These are phyloP conservation scores for Calonectria pseudoturangicola DNA, from an alignment of 2,329 filamentous ascomycete genomes.

Conservation along the genomic window DNA sequence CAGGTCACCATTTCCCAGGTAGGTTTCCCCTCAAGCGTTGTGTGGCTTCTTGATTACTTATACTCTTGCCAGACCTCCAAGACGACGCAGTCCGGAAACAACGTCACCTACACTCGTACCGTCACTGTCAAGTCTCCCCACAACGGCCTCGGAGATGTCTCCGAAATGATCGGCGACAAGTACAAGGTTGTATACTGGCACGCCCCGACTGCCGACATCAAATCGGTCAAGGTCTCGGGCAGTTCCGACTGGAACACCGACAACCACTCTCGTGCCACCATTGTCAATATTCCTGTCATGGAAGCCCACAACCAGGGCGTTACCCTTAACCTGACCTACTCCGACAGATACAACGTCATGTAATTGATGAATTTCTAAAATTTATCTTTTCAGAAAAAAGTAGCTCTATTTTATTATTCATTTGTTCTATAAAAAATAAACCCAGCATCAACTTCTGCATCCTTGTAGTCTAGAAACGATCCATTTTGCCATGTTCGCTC, in stretches of 20 bases:
- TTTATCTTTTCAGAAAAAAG: no score
- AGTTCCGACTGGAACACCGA: neutral
- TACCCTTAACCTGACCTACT: neutral
- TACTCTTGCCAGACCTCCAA: neutral
- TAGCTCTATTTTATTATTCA: no score
- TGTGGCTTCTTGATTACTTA: neutral
- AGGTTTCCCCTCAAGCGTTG: neutral
- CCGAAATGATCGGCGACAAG: neutral
- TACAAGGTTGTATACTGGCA: conserved; percentile 14
- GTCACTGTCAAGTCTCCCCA: conserved; percentile 6
- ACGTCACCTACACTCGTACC: neutral
- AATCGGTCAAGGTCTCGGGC: neutral
- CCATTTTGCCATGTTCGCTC: no score
- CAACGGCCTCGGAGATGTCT: neutral
- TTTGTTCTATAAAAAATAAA: no score
- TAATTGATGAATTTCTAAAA: no score
- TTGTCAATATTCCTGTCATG: neutral
- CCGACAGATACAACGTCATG: no score
- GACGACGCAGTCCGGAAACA: neutral
- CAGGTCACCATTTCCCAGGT: conserved; percentile 19
- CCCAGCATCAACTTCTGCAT: no score
- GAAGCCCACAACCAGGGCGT: conserved; percentile 1
- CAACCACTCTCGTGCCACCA: neutral
- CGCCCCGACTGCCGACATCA: neutral
- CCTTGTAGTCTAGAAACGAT: no score